Percentiles rank a stretch among this genome's conserved stretches.
phyloP scores from a whole-genome alignment of 2,329 filamentous ascomycete genomes.

The Pseudogymnoascus sp. region DNA sequence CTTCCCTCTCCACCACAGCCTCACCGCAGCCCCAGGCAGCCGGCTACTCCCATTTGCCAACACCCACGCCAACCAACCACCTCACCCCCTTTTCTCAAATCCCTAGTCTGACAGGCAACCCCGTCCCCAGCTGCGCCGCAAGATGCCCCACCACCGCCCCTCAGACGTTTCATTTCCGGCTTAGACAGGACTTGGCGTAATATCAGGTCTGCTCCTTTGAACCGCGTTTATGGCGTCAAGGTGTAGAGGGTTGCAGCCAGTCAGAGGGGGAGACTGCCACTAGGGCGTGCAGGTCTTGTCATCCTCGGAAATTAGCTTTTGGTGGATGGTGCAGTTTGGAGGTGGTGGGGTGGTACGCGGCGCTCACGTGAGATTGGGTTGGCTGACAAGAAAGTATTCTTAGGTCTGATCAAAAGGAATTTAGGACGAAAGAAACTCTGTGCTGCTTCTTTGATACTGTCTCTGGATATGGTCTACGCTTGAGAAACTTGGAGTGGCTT shows the following conservation, averaged over 20 bases:
- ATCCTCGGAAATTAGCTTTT: background rate
- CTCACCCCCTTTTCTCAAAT: background rate
- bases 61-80: background rate
- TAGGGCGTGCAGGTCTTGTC: background rate
- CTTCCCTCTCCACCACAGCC: background rate
- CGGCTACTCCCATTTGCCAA: background rate
- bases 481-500: background rate
- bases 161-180: background rate
- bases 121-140: background rate
- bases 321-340: background rate
- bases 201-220: background rate
- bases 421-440: no score
- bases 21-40: background rate
- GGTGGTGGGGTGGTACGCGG: background rate
- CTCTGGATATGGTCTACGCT: background rate
- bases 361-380: background rate
- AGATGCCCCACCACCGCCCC: background rate
- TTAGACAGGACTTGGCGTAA: background rate
- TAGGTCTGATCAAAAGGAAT: background rate
- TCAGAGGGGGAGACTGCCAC: background rate
- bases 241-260: background rate
- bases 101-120: background rate
- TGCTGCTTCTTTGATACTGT: background rate
- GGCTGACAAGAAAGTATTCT: background rate
- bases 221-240: slow-evolving; percentile 5